phyloP scores from a whole-genome alignment of 352 stramenopile species.

The Phytophthora litchii region DNA sequence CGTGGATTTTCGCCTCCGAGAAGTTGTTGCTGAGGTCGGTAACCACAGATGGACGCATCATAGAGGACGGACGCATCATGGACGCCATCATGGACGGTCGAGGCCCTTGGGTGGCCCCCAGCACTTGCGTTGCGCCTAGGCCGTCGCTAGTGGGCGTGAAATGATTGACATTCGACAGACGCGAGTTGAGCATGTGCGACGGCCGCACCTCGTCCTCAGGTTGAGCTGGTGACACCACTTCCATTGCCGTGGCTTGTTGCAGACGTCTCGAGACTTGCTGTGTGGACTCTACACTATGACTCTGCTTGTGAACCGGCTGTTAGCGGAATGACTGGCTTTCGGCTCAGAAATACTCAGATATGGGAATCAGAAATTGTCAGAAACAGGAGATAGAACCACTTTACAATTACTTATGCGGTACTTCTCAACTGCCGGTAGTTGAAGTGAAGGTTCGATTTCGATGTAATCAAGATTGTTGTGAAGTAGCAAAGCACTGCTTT shows the following conservation, averaged over 20 bases:
- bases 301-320: too few species aligned
- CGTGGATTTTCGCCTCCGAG: constrained; percentile 59
- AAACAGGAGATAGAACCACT: too few species aligned
- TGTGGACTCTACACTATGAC: not conserved
- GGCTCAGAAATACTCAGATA: too few species aligned
- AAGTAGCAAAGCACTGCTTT: too few species aligned
- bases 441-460: too few species aligned
- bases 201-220: constrained; percentile 20
- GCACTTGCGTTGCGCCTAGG: constrained; percentile 13
- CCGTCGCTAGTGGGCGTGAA: constrained; percentile 13
- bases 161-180: constrained; percentile 30
- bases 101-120: constrained; percentile 10
- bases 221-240: constrained; percentile 19
- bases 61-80: constrained; percentile 39
- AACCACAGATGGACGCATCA: constrained; percentile 57
- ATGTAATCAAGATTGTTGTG: too few species aligned
- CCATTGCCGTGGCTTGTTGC: constrained; percentile 13
- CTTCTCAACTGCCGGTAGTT: too few species aligned
- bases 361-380: too few species aligned
- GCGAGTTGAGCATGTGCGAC: constrained; percentile 40
- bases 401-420: too few species aligned
- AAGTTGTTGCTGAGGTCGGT: constrained; percentile 68
- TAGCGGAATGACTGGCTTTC: too few species aligned
- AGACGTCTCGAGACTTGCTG: too few species aligned
- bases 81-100: constrained; percentile 37